Conservation (phyloP, 768 basidiomycete genomes). For the Trametes elegans region DNA sequence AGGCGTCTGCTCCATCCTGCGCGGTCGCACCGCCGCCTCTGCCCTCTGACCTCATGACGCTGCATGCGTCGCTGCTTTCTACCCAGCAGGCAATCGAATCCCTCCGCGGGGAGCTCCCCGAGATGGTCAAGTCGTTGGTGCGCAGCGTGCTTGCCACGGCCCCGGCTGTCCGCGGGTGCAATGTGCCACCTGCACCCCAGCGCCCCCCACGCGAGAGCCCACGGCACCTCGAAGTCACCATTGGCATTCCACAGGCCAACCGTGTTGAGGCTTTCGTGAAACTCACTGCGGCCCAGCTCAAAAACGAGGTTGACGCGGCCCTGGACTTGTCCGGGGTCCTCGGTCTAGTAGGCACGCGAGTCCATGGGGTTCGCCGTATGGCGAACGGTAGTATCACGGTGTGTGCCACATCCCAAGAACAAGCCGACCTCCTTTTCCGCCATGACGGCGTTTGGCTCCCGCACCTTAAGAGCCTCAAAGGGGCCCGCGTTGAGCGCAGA, state of each 20-base stretch:
- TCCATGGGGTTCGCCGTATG: background rate
- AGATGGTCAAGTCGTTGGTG: background rate
- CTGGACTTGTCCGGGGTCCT: background rate
- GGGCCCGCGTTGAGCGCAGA: background rate
- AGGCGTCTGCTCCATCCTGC: too few relatives aligned
- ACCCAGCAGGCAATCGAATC: too few relatives aligned
- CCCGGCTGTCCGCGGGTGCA: background rate
- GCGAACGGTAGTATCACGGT: background rate
- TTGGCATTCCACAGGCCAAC: background rate
- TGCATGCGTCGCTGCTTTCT: too few relatives aligned
- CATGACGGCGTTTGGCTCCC: background rate
- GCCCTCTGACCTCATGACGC: too few relatives aligned
- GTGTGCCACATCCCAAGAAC: background rate
- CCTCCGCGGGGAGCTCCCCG: background rate
- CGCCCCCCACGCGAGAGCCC: too few relatives aligned
- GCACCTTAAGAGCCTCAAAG: background rate
- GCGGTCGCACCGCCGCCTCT: too few relatives aligned
- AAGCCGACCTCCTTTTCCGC: background rate
- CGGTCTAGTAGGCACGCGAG: background rate
- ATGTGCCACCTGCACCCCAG: background rate
- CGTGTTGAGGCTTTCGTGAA: background rate
- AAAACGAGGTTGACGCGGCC: constrained; percentile 3
- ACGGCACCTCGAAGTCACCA: background rate
- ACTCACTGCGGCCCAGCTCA: constrained; percentile 3
- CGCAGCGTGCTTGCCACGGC: background rate